phyloP scores from a whole-genome alignment of 2,329 filamentous ascomycete species.

The Pestalotiopsis sp. region DNA sequence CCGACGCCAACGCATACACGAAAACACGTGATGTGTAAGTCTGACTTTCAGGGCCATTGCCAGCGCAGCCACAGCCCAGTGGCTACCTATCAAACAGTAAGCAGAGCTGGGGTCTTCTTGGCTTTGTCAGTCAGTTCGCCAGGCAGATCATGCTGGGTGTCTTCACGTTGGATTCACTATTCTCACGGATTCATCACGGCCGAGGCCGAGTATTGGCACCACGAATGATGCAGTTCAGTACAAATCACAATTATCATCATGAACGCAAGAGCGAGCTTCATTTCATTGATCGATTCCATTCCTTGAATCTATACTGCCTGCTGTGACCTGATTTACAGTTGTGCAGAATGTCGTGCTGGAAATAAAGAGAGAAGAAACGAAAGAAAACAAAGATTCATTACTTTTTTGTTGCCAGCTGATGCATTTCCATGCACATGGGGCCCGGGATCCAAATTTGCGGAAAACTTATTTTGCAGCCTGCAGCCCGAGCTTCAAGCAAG shows the following conservation, averaged over 20 bases:
- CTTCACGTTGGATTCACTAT: neutral
- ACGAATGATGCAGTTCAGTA: neutral
- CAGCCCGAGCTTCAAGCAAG: neutral
- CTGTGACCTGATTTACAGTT: neutral
- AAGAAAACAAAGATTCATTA: neutral
- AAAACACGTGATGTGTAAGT: slow-evolving; percentile 3
- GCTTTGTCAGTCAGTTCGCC: neutral
- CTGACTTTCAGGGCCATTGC: neutral
- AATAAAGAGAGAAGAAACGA: neutral
- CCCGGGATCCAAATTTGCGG: neutral
- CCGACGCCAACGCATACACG: neutral
- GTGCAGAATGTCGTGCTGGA: neutral
- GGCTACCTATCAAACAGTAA: neutral
- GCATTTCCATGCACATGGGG: neutral
- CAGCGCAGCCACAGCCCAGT: neutral
- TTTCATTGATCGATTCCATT: neutral
- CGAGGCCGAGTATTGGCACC: neutral
- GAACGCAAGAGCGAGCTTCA: neutral
- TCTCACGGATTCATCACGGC: neutral
- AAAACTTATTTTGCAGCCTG: neutral
- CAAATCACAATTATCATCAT: neutral
- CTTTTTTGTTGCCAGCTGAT: neutral
- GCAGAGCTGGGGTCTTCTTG: neutral
- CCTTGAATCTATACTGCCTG: neutral
- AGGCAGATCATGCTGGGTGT: neutral